These are phyloP conservation scores for Nicotiana rustica DNA, from an alignment of 305 asterid genomes.

Conservation along the genomic window DNA sequence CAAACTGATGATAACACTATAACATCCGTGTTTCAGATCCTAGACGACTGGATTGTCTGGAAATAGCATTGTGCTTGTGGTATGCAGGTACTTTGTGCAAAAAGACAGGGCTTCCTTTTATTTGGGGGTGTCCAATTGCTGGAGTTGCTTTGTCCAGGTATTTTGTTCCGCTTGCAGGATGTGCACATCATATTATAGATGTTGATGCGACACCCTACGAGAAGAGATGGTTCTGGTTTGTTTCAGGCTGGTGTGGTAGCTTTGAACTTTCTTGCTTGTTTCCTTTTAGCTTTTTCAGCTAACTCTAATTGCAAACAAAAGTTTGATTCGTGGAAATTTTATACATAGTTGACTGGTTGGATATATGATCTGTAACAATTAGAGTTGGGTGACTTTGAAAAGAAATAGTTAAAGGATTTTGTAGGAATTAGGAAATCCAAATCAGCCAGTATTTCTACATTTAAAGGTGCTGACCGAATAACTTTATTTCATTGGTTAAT, in stretches of 20 bases:
- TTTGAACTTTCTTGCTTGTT: not conserved
- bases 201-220: not conserved
- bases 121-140: not conserved
- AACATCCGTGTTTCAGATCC: conserved; percentile 31
- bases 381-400: not conserved
- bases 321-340: not conserved
- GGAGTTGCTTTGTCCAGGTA: conserved; percentile 28
- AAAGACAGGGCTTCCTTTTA: conserved; percentile 29
- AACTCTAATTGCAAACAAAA: too few relatives aligned
- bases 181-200: not conserved
- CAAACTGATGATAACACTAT: conserved; percentile 23
- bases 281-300: too few relatives aligned
- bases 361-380: conserved; percentile 8
- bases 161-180: not conserved
- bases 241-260: conserved; percentile 28
- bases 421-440: conserved; percentile 1
- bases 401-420: not conserved
- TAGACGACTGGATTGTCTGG: conserved; percentile 21
- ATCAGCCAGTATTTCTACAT: not conserved
- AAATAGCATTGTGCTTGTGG: not conserved
- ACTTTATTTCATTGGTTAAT: not conserved
- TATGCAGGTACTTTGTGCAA: conserved; percentile 15
- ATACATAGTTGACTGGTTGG: conserved; percentile 29
- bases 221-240: not conserved
- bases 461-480: not conserved